phyloP scores from a whole-genome alignment of 257 asterid genomes.

The Solanum chiquidenum region DNA sequence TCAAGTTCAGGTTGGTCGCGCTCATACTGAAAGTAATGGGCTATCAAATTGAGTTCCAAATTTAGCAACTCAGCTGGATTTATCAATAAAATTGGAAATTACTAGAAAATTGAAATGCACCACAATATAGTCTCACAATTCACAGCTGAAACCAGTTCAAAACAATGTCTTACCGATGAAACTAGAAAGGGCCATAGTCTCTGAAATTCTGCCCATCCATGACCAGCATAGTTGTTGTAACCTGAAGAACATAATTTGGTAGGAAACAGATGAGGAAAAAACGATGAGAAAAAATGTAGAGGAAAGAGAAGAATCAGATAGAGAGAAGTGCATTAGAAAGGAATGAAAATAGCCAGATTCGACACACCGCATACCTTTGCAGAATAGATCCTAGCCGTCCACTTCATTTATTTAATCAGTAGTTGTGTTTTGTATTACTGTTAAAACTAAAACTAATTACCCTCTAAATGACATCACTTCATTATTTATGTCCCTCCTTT shows the following conservation, averaged over 20 bases:
- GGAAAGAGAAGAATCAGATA: not conserved
- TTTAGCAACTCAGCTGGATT: not conserved
- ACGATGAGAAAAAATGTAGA: not conserved
- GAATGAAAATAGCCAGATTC: not conserved
- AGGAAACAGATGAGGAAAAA: not conserved
- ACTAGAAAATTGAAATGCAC: not conserved
- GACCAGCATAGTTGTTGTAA: not conserved
- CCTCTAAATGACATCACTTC: not conserved
- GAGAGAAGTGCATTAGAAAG: not conserved
- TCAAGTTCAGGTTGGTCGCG: not conserved
- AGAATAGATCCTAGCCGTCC: not conserved
- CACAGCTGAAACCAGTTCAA: not conserved
- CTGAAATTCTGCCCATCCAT: not conserved
- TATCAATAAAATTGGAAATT: not conserved
- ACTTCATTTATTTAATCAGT: not conserved
- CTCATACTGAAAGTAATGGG: not conserved
- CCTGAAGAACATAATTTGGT: not conserved
- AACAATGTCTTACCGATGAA: not conserved
- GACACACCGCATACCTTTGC: not conserved
- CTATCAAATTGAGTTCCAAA: not conserved
- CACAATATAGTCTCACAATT: not conserved
- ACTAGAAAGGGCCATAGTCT: not conserved
- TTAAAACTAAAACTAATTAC: not conserved
- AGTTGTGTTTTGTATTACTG: not conserved
- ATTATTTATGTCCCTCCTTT: not conserved